Evolutionary conservation across 2,329 filamentous ascomycete genomes (phyloP).

Genomic region (Aureobasidium sp.): DNA sequence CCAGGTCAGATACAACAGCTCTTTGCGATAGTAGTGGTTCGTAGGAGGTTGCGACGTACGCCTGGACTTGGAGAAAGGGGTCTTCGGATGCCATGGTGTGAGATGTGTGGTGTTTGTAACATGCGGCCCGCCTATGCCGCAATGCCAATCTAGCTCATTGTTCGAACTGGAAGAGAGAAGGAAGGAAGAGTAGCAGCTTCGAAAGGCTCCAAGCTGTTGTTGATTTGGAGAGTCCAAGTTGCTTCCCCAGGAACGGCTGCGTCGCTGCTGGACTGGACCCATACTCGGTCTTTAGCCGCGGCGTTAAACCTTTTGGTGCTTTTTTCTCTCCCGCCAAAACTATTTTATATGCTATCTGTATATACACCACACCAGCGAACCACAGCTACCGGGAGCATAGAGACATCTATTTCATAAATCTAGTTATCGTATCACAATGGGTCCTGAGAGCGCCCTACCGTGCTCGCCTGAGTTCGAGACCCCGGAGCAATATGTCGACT

Average conservation of each 20-base stretch:
- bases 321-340: conserved; percentile 1
- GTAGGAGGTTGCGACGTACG: conserved; percentile 22
- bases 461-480: conserved; percentile 57
- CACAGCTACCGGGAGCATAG: no score
- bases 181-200: background rate
- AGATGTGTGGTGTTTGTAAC: background rate
- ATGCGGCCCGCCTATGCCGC: conserved; percentile 11
- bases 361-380: background rate
- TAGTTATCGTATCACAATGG: conserved; percentile 29
- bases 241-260: background rate
- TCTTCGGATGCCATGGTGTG: conserved; percentile 28
- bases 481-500: conserved; percentile 68
- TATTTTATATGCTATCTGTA: background rate
- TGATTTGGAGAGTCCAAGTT: background rate
- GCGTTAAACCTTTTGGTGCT: background rate
- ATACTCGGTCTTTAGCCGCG: background rate
- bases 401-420: no score
- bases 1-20: background rate
- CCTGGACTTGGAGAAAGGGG: conserved; percentile 43
- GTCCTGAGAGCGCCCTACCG: conserved; percentile 51
- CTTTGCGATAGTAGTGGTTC: background rate
- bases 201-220: background rate
- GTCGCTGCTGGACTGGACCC: background rate
- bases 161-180: background rate
- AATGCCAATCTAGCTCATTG: conserved; percentile 12